Percentiles rank a stretch among this genome's conserved stretches.
These are phyloP conservation scores for Paramarasmius palmivorus DNA, from an alignment of 1,284 basidiomycete genomes.

Conservation along the genomic window DNA sequence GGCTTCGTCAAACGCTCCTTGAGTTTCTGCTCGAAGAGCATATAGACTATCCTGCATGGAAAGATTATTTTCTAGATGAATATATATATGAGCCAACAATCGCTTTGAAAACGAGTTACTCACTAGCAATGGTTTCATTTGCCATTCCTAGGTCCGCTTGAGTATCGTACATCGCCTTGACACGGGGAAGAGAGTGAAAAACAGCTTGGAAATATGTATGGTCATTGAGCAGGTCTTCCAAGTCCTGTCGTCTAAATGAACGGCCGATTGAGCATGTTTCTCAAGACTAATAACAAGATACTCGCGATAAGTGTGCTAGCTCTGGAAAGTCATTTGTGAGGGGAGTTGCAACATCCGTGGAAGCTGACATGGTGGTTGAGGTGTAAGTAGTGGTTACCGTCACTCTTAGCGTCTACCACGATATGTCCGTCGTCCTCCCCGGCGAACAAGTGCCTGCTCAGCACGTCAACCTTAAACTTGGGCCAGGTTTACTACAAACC, in stretches of 20 bases:
- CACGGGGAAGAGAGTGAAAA: conserved; percentile 75
- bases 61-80: conserved; percentile 66
- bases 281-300: conserved; percentile 8
- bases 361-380: conserved; percentile 17
- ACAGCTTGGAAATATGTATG: conserved; percentile 85
- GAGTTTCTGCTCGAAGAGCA: conserved; percentile 73
- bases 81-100: neutral
- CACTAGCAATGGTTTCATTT: conserved; percentile 84
- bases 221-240: conserved; percentile 85
- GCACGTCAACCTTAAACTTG: conserved; percentile 78
- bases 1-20: conserved; percentile 84
- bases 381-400: conserved; percentile 9
- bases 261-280: conserved; percentile 3
- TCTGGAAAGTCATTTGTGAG: conserved; percentile 71
- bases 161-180: conserved; percentile 72
- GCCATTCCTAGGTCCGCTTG: conserved; percentile 78
- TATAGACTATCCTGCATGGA: conserved; percentile 74
- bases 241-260: conserved; percentile 68
- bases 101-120: conserved; percentile 30
- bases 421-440: conserved; percentile 64
- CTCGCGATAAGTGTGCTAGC: conserved; percentile 68
- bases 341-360: conserved; percentile 40
- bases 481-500: conserved; percentile 68
- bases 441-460: conserved; percentile 68
- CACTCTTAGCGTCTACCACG: conserved; percentile 16